phyloP scores from a whole-genome alignment of 1,284 basidiomycete genomes.

The Tremellales sp. region DNA sequence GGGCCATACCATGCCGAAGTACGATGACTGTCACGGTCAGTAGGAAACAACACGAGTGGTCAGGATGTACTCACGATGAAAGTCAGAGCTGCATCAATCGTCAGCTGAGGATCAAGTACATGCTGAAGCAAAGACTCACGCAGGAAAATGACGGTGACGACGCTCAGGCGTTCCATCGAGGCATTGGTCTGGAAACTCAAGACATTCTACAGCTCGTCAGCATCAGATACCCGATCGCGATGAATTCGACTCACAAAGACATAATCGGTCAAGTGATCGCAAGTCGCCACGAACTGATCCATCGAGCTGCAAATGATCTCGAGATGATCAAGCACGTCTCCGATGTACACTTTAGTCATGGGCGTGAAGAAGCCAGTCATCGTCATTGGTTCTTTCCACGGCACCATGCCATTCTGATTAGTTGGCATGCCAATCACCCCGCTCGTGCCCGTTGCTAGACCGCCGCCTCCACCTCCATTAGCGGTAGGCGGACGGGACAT shows the following conservation, averaged over 20 bases:
- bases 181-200: constrained; percentile 47
- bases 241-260: constrained; percentile 37
- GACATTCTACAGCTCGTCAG: constrained; percentile 27
- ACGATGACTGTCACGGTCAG: constrained; percentile 19
- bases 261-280: constrained; percentile 48
- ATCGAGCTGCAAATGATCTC: constrained; percentile 44
- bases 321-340: constrained; percentile 46
- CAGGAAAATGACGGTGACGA: constrained; percentile 49
- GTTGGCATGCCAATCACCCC: neutral
- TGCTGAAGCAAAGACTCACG: constrained; percentile 29
- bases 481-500: neutral
- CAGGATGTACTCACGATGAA: constrained; percentile 23
- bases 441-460: neutral
- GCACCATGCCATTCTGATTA: neutral
- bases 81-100: constrained; percentile 19
- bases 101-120: neutral
- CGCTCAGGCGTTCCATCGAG: constrained; percentile 47
- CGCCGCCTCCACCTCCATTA: neutral
- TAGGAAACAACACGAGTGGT: too few relatives aligned
- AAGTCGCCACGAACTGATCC: constrained; percentile 45
- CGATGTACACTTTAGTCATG: constrained; percentile 43
- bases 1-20: constrained; percentile 36
- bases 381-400: neutral
- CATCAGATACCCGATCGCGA: neutral
- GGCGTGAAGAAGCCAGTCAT: constrained; percentile 36